phyloP scores from a whole-genome alignment of 345 rosid genomes.

The Nephelium lappaceum region DNA sequence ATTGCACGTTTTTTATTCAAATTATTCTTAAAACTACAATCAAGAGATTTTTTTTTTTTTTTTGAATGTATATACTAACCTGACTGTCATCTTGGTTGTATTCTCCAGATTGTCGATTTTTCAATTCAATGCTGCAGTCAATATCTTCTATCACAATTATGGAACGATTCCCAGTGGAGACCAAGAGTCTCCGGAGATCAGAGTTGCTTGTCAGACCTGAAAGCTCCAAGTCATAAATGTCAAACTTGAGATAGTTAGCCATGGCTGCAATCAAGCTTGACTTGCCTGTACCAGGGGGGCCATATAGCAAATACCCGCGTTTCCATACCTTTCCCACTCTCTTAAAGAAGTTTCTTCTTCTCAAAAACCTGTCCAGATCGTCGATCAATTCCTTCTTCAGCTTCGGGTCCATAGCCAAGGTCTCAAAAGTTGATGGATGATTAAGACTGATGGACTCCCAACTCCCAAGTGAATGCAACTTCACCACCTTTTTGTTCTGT shows the following conservation, averaged over 20 bases:
- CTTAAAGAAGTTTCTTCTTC: not conserved
- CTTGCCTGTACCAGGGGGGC: conserved; percentile 35
- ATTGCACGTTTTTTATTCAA: not conserved
- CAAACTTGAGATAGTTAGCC: conserved; percentile 32
- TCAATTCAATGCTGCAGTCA: conserved; percentile 22
- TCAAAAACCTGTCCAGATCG: conserved; percentile 40
- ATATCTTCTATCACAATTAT: conserved; percentile 33
- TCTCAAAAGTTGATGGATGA: conserved; percentile 42
- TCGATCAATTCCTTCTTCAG: conserved; percentile 27
- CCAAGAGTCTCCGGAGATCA: conserved; percentile 13
- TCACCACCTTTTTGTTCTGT: conserved; percentile 19
- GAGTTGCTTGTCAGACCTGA: not conserved
- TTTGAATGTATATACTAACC: not conserved
- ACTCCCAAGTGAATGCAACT: conserved; percentile 17
- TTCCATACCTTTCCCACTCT: conserved; percentile 26
- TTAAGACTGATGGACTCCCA: conserved; percentile 23
- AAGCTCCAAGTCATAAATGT: conserved; percentile 31
- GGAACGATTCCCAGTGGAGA: conserved; percentile 12
- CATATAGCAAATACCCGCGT: conserved; percentile 28
- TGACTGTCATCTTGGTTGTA: not conserved
- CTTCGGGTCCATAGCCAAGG: conserved; percentile 33
- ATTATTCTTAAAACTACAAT: no score
- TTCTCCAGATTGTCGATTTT: conserved; percentile 4
- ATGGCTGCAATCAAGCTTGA: conserved; percentile 38
- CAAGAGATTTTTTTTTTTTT: no score